These are phyloP conservation scores for Quercus parvula DNA, from an alignment of 306 rosid species.

Conservation along the genomic window DNA sequence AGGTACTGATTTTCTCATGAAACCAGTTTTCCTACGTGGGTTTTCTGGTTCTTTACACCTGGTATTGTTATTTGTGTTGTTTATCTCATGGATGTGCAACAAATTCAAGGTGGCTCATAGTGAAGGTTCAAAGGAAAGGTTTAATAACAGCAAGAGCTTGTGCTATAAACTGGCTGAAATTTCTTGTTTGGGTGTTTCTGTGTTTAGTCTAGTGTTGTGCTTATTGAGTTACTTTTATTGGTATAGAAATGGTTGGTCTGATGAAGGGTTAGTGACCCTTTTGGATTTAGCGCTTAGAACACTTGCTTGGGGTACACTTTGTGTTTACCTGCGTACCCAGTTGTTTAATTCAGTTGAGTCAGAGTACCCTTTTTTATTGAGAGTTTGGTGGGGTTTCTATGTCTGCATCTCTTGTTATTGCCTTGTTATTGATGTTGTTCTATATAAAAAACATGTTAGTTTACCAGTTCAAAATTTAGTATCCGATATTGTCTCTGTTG, in stretches of 20 bases:
- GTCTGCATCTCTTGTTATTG: conserved; percentile 32
- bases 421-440: conserved; percentile 30
- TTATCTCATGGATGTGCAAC: conserved; percentile 39
- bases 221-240: conserved; percentile 44
- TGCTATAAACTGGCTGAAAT: conserved; percentile 20
- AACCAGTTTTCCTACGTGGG: conserved; percentile 41
- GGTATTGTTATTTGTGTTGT: conserved; percentile 30
- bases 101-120: conserved; percentile 22
- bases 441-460: conserved; percentile 8
- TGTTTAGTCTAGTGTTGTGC: conserved; percentile 38
- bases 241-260: conserved; percentile 36
- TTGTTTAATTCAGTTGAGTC: conserved; percentile 10
- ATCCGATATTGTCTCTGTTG: conserved; percentile 31
- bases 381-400: conserved; percentile 54
- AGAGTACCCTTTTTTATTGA: conserved; percentile 25
- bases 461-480: conserved; percentile 27
- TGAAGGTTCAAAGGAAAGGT: conserved; percentile 22
- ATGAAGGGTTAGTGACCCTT: conserved; percentile 32
- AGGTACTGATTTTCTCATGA: conserved; percentile 29
- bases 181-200: conserved; percentile 29
- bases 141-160: conserved; percentile 9
- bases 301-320: conserved; percentile 44
- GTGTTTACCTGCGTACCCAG: conserved; percentile 26
- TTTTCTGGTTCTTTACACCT: conserved; percentile 50
- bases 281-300: conserved; percentile 45